Evolutionary conservation across 768 basidiomycete genomes (phyloP).

Genomic region (Russula olivacea): DNA sequence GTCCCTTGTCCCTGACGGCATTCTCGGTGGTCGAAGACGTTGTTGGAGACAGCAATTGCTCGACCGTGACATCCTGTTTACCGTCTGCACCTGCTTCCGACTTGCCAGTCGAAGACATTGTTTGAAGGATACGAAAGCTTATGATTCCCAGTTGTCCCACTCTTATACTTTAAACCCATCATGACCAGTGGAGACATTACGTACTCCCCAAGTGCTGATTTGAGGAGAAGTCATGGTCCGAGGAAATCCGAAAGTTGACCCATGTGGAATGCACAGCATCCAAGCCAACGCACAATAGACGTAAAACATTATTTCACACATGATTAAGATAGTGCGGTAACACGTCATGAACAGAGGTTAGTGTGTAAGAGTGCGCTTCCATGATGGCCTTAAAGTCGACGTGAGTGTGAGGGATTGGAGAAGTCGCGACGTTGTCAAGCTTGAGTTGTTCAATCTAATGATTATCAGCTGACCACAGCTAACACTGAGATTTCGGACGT

Average conservation of each 20-base stretch:
- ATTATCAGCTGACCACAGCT: not conserved
- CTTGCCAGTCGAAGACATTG: slow-evolving; percentile 1
- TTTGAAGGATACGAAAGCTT: not conserved
- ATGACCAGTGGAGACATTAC: not conserved
- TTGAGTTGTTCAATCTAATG: slow-evolving; percentile 56
- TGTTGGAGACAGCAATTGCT: not conserved
- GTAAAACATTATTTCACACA: not conserved
- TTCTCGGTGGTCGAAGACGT: not conserved
- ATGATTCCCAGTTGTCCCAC: not conserved
- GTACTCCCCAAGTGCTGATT: not conserved
- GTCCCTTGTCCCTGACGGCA: not conserved
- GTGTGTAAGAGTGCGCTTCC: slow-evolving; percentile 27
- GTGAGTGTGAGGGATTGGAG: slow-evolving; percentile 26
- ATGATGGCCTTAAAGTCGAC: slow-evolving; percentile 31
- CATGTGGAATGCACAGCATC: not conserved
- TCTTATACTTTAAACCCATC: not conserved
- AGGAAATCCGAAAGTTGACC: not conserved
- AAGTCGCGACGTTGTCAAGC: slow-evolving; percentile 49
- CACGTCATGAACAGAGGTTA: slow-evolving; percentile 29
- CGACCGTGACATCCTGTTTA: not conserved
- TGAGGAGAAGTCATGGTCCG: not conserved
- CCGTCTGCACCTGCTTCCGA: not conserved
- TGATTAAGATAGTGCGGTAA: slow-evolving; percentile 22
- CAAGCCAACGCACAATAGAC: not conserved
- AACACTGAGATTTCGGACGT: not conserved